Base-by-base conservation (phyloP, 2,329 filamentous ascomycete genomes). In the Hypoxylon sp. region DNA sequence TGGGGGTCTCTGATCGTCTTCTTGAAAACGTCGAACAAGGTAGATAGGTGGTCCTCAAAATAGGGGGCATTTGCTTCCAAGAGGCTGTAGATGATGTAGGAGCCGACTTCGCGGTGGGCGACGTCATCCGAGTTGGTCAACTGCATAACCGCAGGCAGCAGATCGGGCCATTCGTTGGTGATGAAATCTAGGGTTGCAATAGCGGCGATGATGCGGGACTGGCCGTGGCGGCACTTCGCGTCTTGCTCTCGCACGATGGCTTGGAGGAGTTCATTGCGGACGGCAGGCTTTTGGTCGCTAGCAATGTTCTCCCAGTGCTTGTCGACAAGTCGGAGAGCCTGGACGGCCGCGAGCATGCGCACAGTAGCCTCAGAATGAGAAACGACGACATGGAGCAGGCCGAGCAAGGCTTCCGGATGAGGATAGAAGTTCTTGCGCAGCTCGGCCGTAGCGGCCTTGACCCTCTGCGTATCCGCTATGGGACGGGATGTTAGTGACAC, bases 341-440 rank as follows among this genome's bases (percentile, higher is more conserved):
- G 94, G 69, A 98, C 93, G 55, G 94, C 92, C 55, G 96, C 93
- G 70, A 97, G 87, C 84, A 98, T 96, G 75, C 93, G 91, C 59
- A 97, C 85, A 71, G 89, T 87, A 48, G 86, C 78, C 75, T 89
- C 84, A 65, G 89, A 84, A 79, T 97, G 91, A 62, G 91, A 92
- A 73, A 93, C 91, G 72, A 96, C 86, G 75, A 97, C 89, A 81
- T 97, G 93, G 72, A 98, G 87, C 68, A 98, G 90, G 74, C 92
- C 89, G 59, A 95, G 86, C 61, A 98, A 88, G 14, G 93, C 93
- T 74, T 93, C 88, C 38, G 95, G 91, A 72, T 93, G 88, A 74
- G 89, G 90, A 84, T 97, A 98, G 85, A 93, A 98, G 81, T 92
- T 92, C 80, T 96, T 96, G 81, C 97, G 94, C 65, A 98, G 88